Percentiles rank a stretch among this genome's conserved stretches.
These are phyloP conservation scores for Lumnitzera littorea DNA, from an alignment of 345 rosid species.

Conservation along the genomic window DNA sequence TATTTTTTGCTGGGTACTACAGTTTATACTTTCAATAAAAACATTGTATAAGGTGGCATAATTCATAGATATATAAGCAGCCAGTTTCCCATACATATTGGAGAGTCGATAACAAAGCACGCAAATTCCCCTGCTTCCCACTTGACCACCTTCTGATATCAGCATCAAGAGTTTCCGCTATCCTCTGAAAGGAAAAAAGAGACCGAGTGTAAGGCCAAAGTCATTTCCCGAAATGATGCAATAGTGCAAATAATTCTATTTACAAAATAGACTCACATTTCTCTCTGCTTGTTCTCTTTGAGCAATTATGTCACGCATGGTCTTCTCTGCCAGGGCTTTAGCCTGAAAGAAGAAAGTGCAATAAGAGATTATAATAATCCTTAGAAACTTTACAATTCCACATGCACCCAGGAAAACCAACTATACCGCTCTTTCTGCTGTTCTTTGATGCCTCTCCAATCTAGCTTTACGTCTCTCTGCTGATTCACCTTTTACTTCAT, in stretches of 20 bases:
- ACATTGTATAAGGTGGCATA: background rate
- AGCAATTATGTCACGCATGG: conserved; percentile 67
- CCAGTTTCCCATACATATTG: conserved; percentile 54
- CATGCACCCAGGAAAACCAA: background rate
- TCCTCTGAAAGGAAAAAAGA: conserved; percentile 44
- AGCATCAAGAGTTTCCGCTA: conserved; percentile 71
- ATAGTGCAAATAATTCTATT: no score
- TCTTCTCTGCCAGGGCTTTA: conserved; percentile 94
- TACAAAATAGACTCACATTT: conserved; percentile 46
- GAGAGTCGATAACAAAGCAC: conserved; percentile 86
- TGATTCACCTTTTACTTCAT: conserved; percentile 45
- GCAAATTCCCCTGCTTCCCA: conserved; percentile 85
- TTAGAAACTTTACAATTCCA: conserved; percentile 5
- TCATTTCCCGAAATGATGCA: background rate
- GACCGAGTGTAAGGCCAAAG: conserved; percentile 11
- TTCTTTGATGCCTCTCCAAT: conserved; percentile 69
- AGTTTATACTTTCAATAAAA: no score
- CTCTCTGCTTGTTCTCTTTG: conserved; percentile 88
- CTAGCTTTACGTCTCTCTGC: conserved; percentile 58
- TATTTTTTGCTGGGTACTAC: no score
- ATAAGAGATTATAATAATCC: conserved; percentile 8
- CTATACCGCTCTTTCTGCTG: conserved; percentile 83
- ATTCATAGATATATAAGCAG: conserved; percentile 1
- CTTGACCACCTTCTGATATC: conserved; percentile 92
- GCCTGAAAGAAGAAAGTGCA: conserved; percentile 47